These are phyloP conservation scores for Fusarium luffae DNA, from an alignment of 2,329 filamentous ascomycete species.

Conservation along the genomic window DNA sequence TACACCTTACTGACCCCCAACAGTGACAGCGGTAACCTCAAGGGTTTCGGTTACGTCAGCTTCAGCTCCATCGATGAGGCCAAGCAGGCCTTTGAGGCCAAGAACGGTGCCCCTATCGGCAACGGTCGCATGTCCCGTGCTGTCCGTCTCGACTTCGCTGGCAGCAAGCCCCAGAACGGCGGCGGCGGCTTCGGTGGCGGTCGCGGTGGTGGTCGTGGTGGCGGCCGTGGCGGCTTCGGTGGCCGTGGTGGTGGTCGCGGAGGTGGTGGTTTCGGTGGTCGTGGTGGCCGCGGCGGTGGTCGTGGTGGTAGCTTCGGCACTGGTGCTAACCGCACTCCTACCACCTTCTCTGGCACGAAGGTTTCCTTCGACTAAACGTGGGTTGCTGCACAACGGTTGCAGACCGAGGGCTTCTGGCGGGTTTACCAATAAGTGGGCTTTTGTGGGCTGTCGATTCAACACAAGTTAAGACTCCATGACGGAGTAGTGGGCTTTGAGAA, in stretches of 20 bases:
- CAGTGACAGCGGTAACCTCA: conserved; percentile 82
- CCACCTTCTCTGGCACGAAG: conserved; percentile 75
- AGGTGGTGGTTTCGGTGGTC: conserved; percentile 59
- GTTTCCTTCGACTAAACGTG: conserved; percentile 71
- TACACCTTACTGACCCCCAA: conserved; percentile 25
- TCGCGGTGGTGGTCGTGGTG: conserved; percentile 62
- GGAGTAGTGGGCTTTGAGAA: conserved; percentile 65
- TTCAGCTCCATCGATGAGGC: conserved; percentile 87
- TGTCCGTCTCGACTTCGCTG: conserved; percentile 85
- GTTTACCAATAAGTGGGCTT: conserved; percentile 56
- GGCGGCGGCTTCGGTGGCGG: conserved; percentile 64
- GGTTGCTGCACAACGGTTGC: conserved; percentile 42
- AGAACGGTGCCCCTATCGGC: conserved; percentile 74
- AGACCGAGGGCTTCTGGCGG: conserved; percentile 58
- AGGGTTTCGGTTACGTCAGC: conserved; percentile 93
- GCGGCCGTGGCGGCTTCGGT: conserved; percentile 58
- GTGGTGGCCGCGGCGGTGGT: conserved; percentile 60
- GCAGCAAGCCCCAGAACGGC: conserved; percentile 70
- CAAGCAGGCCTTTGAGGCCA: conserved; percentile 74
- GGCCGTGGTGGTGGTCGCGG: conserved; percentile 59
- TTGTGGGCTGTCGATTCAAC: conserved; percentile 69
- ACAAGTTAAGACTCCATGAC: conserved; percentile 51
- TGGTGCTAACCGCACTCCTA: conserved; percentile 44
- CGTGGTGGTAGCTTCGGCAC: conserved; percentile 46
- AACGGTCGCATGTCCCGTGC: conserved; percentile 76